These are phyloP conservation scores for Brassica napus DNA, from an alignment of 345 rosid species.

Conservation along the genomic window DNA sequence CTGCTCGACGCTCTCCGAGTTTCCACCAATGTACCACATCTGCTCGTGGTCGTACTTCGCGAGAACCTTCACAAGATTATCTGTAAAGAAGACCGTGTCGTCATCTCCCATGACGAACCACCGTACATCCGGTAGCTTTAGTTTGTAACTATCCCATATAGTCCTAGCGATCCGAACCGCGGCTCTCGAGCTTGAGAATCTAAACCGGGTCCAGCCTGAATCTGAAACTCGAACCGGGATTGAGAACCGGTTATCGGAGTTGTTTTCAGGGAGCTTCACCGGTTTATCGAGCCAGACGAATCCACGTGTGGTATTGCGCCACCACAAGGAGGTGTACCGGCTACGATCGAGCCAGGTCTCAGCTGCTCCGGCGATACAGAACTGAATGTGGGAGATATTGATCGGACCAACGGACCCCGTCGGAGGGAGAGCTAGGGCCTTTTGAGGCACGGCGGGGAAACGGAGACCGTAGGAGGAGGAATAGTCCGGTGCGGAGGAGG, in stretches of 20 bases:
- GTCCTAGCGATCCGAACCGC: conserved; percentile 81
- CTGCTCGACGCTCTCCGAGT: conserved; percentile 82
- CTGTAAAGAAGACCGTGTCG: conserved; percentile 68
- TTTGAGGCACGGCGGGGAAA: conserved; percentile 27
- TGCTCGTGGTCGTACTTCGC: conserved; percentile 63
- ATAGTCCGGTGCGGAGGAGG: conserved; percentile 20
- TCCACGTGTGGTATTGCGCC: conserved; percentile 63
- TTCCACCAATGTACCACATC: conserved; percentile 82
- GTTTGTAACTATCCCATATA: conserved; percentile 56
- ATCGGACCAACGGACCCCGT: conserved; percentile 39
- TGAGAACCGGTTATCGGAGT: not conserved
- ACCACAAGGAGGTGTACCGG: conserved; percentile 61
- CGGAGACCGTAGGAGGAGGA: conserved; percentile 37
- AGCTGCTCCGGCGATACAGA: conserved; percentile 64
- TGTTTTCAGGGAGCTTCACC: not conserved
- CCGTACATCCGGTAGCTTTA: conserved; percentile 51
- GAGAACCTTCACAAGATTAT: conserved; percentile 64
- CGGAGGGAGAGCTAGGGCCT: not conserved
- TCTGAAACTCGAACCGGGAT: conserved; percentile 53
- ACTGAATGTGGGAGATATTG: conserved; percentile 70
- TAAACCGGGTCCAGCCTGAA: conserved; percentile 57
- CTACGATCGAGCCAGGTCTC: conserved; percentile 63
- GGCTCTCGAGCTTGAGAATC: conserved; percentile 56
- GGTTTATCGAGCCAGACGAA: conserved; percentile 63
- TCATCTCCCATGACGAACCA: conserved; percentile 98